These are phyloP conservation scores for Scortechinia acanthostroma DNA, from an alignment of 2,329 filamentous ascomycete genomes.

Conservation along the genomic window DNA sequence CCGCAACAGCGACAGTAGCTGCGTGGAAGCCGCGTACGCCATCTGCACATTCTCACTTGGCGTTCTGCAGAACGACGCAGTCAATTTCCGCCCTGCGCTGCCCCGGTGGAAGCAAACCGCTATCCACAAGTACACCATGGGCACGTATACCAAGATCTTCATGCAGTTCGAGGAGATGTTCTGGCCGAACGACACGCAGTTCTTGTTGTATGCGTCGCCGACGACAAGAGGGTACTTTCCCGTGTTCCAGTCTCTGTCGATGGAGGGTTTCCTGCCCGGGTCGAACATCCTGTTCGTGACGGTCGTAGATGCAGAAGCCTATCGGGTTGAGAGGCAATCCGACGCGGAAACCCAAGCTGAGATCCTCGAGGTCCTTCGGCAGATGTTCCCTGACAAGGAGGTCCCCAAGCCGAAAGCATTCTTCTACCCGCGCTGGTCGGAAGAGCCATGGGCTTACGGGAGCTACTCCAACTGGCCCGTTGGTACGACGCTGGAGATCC, in stretches of 20 bases:
- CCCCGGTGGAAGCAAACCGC: slow-evolving; percentile 58
- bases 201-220: slow-evolving; percentile 34
- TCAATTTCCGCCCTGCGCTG: slow-evolving; percentile 48
- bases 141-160: slow-evolving; percentile 70
- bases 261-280: slow-evolving; percentile 45
- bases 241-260: slow-evolving; percentile 56
- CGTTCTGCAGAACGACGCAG: slow-evolving; percentile 53
- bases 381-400: slow-evolving; percentile 49
- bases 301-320: slow-evolving; percentile 45
- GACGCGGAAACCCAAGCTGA: slow-evolving; percentile 49
- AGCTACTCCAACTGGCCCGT: slow-evolving; percentile 65
- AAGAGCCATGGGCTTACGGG: slow-evolving; percentile 36
- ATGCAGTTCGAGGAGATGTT: slow-evolving; percentile 62
- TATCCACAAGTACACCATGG: slow-evolving; percentile 61
- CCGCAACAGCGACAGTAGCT: slow-evolving; percentile 40
- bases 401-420: slow-evolving; percentile 55
- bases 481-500: slow-evolving; percentile 53
- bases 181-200: slow-evolving; percentile 42
- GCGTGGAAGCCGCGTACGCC: slow-evolving; percentile 51
- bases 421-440: slow-evolving; percentile 52
- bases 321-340: slow-evolving; percentile 48
- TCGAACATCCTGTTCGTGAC: slow-evolving; percentile 63
- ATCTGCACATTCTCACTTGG: slow-evolving; percentile 64
- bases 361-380: slow-evolving; percentile 43
- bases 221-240: slow-evolving; percentile 35